Evolutionary conservation across 192 early-diverging fungal genomes (phyloP).

Genomic region (Borealophlyctis nickersoniae): DNA sequence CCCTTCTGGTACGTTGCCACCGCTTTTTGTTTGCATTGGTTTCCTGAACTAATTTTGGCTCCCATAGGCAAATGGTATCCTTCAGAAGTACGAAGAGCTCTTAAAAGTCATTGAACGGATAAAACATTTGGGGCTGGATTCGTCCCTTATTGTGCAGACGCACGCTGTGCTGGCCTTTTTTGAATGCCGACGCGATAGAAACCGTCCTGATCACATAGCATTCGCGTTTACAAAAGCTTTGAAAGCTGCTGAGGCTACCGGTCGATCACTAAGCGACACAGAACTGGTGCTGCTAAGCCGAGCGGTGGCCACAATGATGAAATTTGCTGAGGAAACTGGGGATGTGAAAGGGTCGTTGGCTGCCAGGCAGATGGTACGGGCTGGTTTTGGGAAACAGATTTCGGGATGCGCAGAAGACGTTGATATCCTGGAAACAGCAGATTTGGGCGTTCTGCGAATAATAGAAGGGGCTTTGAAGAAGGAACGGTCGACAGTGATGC

Average conservation of each 20-base stretch:
- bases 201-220: no score
- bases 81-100: no score
- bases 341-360: neutral
- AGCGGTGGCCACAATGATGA: neutral
- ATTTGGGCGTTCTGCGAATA: conserved; percentile 3
- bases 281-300: neutral
- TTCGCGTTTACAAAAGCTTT: no score
- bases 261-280: neutral
- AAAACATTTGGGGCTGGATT: no score
- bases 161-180: no score
- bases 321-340: neutral
- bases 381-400: neutral
- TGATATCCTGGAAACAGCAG: conserved; percentile 1
- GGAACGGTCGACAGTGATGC: neutral
- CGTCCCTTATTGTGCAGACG: no score
- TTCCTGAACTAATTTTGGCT: no score
- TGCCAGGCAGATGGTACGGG: neutral
- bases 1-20: neutral
- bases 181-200: no score
- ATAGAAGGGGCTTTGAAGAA: neutral
- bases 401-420: neutral
- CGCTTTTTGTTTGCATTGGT: no score
- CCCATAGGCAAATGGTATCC: no score
- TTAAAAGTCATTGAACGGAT: no score
- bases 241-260: neutral